These are phyloP conservation scores for Priceomyces castillae DNA, from an alignment of 805 yeast genomes.

Conservation along the genomic window DNA sequence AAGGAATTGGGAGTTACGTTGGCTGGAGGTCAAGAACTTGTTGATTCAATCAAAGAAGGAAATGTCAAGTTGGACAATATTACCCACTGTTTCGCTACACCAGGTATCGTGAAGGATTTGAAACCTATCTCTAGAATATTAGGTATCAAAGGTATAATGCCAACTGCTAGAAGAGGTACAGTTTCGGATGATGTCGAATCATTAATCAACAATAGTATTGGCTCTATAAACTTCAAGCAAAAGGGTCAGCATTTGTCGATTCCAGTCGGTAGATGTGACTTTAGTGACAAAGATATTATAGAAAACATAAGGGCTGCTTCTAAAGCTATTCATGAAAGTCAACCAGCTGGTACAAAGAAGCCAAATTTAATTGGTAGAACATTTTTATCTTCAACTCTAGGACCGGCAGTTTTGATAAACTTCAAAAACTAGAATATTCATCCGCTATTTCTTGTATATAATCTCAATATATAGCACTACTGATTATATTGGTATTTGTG, in stretches of 20 bases:
- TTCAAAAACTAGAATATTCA: constrained; percentile 18
- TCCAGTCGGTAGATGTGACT: constrained; percentile 74
- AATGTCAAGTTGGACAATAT: constrained; percentile 48
- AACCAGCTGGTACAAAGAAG: constrained; percentile 60
- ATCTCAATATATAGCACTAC: constrained; percentile 1
- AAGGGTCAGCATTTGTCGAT: constrained; percentile 56
- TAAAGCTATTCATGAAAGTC: constrained; percentile 54
- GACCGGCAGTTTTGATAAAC: constrained; percentile 73
- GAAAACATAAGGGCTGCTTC: constrained; percentile 68
- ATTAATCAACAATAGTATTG: constrained; percentile 54
- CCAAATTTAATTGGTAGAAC: constrained; percentile 72
- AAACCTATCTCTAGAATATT: constrained; percentile 70
- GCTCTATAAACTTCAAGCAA: constrained; percentile 79
- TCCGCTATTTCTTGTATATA: constrained; percentile 5
- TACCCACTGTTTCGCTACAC: constrained; percentile 81
- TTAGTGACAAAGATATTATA: constrained; percentile 72
- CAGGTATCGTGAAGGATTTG: constrained; percentile 68
- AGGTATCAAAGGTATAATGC: constrained; percentile 91
- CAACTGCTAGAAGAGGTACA: constrained; percentile 81
- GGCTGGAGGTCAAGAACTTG: constrained; percentile 71
- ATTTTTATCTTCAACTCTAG: constrained; percentile 63
- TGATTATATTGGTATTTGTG: neutral
- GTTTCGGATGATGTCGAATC: constrained; percentile 63
- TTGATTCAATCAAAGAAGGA: constrained; percentile 57
- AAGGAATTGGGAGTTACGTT: constrained; percentile 56